Conservation (phyloP, 768 basidiomycete species). For the Kwoniella botswanensis region DNA sequence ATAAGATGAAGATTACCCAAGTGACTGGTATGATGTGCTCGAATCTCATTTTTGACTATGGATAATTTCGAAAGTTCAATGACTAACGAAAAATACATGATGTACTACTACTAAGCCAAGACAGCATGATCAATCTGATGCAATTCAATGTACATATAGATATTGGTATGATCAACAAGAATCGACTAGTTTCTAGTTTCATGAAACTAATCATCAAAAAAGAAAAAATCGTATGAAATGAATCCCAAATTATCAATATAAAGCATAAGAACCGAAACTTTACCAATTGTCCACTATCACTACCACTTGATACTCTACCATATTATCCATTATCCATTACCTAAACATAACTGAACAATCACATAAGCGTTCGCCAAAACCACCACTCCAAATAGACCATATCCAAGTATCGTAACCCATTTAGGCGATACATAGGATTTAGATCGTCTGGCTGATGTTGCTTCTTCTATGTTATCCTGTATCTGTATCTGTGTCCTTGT, state of each 20-base stretch:
- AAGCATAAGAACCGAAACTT: neutral
- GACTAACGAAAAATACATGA: neutral
- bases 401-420: constrained; percentile 63
- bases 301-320: neutral
- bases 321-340: constrained; percentile 36
- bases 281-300: neutral
- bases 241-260: too few species aligned
- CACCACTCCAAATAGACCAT: constrained; percentile 69
- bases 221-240: too few species aligned
- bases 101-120: neutral
- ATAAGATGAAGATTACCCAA: too few species aligned
- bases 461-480: constrained; percentile 11
- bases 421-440: constrained; percentile 49
- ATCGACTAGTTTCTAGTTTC: too few species aligned
- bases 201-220: too few species aligned
- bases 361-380: constrained; percentile 78
- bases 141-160: too few species aligned
- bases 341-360: constrained; percentile 66
- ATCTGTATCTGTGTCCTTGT: neutral
- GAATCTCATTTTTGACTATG: too few species aligned
- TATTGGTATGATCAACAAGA: too few species aligned
- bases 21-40: too few species aligned
- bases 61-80: neutral
- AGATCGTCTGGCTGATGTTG: constrained; percentile 37
- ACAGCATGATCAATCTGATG: too few species aligned